Percentiles rank a stretch among this genome's conserved stretches.
Conservation (phyloP, 345 rosid species). For the Acer campestre region DNA sequence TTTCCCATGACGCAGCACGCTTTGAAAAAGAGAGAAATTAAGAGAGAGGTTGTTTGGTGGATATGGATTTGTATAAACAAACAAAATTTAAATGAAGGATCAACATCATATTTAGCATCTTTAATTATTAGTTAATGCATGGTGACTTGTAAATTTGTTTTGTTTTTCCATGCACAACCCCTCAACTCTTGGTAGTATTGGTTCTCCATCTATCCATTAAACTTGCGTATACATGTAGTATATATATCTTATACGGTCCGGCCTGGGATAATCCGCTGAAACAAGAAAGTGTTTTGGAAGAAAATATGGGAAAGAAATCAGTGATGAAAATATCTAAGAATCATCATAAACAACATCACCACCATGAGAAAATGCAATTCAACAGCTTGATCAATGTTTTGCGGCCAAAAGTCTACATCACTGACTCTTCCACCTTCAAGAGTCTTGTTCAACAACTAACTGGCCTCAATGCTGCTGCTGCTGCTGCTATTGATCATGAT, state of each 20-base stretch:
- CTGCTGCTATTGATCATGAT: not conserved
- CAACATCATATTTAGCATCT: constrained; percentile 25
- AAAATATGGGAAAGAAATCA: constrained; percentile 39
- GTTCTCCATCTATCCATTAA: too few species aligned
- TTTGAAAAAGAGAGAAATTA: not conserved
- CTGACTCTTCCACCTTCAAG: constrained; percentile 48
- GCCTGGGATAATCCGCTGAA: constrained; percentile 7
- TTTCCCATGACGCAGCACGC: not conserved
- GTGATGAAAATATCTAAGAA: constrained; percentile 32
- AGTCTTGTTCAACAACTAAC: constrained; percentile 54
- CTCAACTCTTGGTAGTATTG: too few species aligned
- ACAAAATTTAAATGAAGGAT: constrained; percentile 2
- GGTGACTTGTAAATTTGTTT: not conserved
- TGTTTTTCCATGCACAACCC: too few species aligned
- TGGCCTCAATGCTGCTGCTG: constrained; percentile 24
- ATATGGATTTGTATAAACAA: not conserved
- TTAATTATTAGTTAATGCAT: constrained; percentile 18
- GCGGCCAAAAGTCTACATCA: constrained; percentile 55
- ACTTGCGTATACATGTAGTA: too few species aligned
- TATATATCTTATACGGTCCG: too few species aligned
- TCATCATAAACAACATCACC: not conserved
- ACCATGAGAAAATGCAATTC: not conserved
- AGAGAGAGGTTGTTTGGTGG: not conserved
- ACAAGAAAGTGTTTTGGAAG: not conserved
- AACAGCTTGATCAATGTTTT: constrained; percentile 28